These are phyloP conservation scores for Candolleomyces efflorescens DNA, from an alignment of 768 basidiomycete genomes.

Conservation along the genomic window DNA sequence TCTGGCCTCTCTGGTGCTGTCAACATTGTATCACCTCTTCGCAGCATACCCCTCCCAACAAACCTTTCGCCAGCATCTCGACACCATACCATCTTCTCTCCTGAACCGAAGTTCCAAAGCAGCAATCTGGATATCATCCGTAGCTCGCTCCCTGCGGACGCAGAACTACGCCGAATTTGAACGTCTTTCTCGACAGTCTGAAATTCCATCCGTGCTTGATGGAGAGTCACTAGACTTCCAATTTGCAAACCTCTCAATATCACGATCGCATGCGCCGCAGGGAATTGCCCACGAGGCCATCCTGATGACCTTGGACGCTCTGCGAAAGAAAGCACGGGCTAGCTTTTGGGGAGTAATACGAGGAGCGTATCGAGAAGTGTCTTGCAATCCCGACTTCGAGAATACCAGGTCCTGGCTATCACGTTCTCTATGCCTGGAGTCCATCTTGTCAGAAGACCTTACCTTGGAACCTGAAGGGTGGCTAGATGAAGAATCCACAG, in stretches of 20 bases:
- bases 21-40: slow-evolving; percentile 56
- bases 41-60: slow-evolving; percentile 62
- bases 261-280: slow-evolving; percentile 4
- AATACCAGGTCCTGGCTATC: slow-evolving; percentile 45
- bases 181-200: slow-evolving; percentile 27
- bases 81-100: slow-evolving; percentile 35
- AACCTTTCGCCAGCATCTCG: slow-evolving; percentile 44
- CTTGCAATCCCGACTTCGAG: slow-evolving; percentile 30
- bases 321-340: slow-evolving; percentile 48
- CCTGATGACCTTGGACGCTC: slow-evolving; percentile 35
- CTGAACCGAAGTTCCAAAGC: slow-evolving; percentile 32
- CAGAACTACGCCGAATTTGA: slow-evolving; percentile 54
- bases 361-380: slow-evolving; percentile 59
- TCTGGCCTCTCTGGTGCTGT: slow-evolving; percentile 35
- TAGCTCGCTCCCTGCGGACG: slow-evolving; percentile 50
- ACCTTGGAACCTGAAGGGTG: slow-evolving; percentile 44
- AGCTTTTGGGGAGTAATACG: slow-evolving; percentile 60
- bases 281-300: slow-evolving; percentile 38
- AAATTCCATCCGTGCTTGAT: slow-evolving; percentile 16
- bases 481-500: slow-evolving; percentile 37
- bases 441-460: slow-evolving; percentile 20
- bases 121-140: slow-evolving; percentile 45
- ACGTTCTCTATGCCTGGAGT: slow-evolving; percentile 43
- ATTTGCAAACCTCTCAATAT: slow-evolving; percentile 11
- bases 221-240: neutral